Evolutionary conservation across 2,329 filamentous ascomycete genomes (phyloP), one percentile per base, ranked within the genome.

Genomic region (Furcasterigmium sp.): DNA sequence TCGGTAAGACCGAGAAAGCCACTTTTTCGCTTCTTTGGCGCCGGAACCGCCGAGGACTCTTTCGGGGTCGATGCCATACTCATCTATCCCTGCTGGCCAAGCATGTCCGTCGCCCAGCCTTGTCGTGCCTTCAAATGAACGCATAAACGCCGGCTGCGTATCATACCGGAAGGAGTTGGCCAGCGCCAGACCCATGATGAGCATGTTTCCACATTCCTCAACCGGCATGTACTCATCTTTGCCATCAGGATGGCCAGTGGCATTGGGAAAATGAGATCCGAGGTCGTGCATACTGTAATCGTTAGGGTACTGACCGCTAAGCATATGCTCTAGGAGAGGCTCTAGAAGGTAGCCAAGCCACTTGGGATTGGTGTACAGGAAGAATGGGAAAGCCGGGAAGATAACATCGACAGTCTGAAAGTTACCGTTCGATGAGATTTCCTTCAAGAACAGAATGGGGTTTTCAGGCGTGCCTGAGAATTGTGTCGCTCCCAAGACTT

Each of bases 401-500:
- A 94, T 91, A 44, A 94, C 86, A 65, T 91, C 87, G 10, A 93
- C 85, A 0, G 87, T 93, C 58, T 93, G 87, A 61, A 83, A 83
- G 55, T 94, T 91, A 4, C 87, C 87, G 53, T 91, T 86, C 3
- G 85, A 90, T 2, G 85, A 89, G 44, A 93, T 91, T 60, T 93
- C 88, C 58, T 93, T 93, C 47, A 91, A 66, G 64, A 93, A 93
- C 18, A 93, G 62, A 34, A 91, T 74, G 0, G 85, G 85, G 48
- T 80, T 73, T 4, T 88, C 77, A 2, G 84, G 76, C 17, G 86
- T 85, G 35, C 85, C 79, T 7, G 85, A 76, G 65, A 91, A 89
- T 50, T 80, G 82, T 4, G 84, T 88, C 2, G 85, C 87, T 7
- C 87, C 88, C 57, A 93, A 73, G 13, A 88, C 85, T 57, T 94